A percentile compares a stretch with the other conserved stretches of the same genome.
phyloP scores from a whole-genome alignment of 2,329 filamentous ascomycete species.

The Ophiocordyceps sinensis region DNA sequence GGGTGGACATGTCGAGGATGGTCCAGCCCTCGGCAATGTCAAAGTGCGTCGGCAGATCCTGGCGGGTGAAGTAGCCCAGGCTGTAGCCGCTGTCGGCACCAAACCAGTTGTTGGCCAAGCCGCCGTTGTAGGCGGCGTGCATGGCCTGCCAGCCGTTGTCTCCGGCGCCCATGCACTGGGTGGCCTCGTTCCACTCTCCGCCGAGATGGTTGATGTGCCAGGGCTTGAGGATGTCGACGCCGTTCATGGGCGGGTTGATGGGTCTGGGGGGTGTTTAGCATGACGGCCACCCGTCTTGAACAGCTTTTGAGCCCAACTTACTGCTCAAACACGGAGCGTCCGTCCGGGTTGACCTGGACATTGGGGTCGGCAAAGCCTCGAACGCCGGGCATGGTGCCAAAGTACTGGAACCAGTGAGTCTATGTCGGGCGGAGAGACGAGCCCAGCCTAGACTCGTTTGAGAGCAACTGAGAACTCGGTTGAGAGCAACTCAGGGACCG shows the following conservation, averaged over 20 bases:
- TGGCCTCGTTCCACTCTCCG: constrained; percentile 27
- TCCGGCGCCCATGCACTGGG: constrained; percentile 36
- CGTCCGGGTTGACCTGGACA: constrained; percentile 14
- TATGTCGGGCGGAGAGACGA: background rate
- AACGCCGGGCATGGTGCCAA: constrained; percentile 38
- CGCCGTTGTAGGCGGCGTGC: constrained; percentile 34
- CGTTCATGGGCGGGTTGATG: constrained; percentile 18
- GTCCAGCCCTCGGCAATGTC: constrained; percentile 41
- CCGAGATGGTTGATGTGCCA: constrained; percentile 35
- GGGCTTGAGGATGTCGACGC: constrained; percentile 32
- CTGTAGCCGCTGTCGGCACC: constrained; percentile 6
- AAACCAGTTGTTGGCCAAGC: constrained; percentile 36
- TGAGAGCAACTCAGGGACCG: too few relatives aligned
- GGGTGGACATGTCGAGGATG: constrained; percentile 7
- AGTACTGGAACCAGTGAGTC: constrained; percentile 24
- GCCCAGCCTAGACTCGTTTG: too few relatives aligned
- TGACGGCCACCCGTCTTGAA: too few relatives aligned
- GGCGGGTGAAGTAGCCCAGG: constrained; percentile 33
- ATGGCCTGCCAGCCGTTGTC: constrained; percentile 36
- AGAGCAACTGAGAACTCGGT: too few relatives aligned
- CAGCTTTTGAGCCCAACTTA: too few relatives aligned
- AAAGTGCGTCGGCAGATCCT: constrained; percentile 38
- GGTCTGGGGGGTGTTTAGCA: background rate
- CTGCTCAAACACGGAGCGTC: constrained; percentile 33
- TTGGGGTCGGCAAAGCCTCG: constrained; percentile 35